Evolutionary conservation across 768 basidiomycete species (phyloP).

Genomic region (Phylloporus sp.): DNA sequence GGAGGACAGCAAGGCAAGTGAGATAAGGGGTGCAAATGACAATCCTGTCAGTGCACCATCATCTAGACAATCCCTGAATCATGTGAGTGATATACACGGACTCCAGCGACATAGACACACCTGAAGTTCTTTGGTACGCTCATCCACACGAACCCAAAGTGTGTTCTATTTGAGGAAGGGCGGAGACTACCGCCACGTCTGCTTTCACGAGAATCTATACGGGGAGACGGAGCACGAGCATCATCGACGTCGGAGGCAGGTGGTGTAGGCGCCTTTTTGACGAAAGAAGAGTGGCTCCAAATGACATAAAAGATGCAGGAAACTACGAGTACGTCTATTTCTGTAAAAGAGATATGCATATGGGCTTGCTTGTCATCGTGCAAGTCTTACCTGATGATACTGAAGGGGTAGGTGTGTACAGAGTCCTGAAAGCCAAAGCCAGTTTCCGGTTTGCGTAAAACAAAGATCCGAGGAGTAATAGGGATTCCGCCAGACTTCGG

Average conservation of each 20-base stretch:
- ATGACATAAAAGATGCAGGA: conserved; percentile 55
- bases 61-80: conserved; percentile 65
- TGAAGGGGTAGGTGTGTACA: conserved; percentile 35
- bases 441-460: conserved; percentile 47
- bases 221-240: conserved; percentile 36
- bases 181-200: conserved; percentile 34
- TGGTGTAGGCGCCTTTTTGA: conserved; percentile 17
- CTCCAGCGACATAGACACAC: conserved; percentile 33
- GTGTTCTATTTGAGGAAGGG: conserved; percentile 36
- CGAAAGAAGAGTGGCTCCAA: conserved; percentile 54
- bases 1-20: conserved; percentile 60
- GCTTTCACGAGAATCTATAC: conserved; percentile 43
- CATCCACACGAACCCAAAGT: conserved; percentile 82
- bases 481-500: conserved; percentile 58
- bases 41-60: conserved; percentile 84
- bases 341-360: conserved; percentile 31
- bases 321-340: conserved; percentile 52
- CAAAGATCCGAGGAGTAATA: conserved; percentile 59
- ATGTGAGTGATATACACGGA: conserved; percentile 9
- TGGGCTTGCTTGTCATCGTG: background rate
- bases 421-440: conserved; percentile 6
- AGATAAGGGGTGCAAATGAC: conserved; percentile 77
- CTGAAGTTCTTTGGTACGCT: conserved; percentile 85
- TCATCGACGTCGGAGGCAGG: conserved; percentile 18
- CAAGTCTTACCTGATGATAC: conserved; percentile 46